Evolutionary conservation across 495 filamentous ascomycete genomes (phyloP), one percentile per base, ranked within the genome.

Genomic region (Filosporella fistucella): DNA sequence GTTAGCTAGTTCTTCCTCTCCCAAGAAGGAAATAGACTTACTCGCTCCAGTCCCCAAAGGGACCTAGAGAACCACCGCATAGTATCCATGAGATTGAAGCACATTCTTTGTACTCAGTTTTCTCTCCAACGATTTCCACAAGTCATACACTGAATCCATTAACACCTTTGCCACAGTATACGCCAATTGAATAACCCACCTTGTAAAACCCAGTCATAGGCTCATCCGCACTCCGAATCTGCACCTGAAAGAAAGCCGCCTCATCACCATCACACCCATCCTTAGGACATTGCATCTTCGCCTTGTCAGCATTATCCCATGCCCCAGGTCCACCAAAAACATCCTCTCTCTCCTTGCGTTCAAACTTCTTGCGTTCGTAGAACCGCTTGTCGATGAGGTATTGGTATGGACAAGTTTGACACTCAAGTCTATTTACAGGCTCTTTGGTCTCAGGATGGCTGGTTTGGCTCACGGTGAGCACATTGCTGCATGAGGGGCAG

Each of bases 201-300:
- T 87, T 90, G 64, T 84, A 91, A 67, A 98, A 97, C 32, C 77
- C 88, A 38, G 93, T 98, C 89, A 95, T 96, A 42, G 93, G 93
- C 75, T 98, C 93, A 69, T 98, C 93, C 32, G 94, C 93, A 71
- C 88, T 95, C 48, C 93, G 83, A 69, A 96, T 97, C 77, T 98
- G 93, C 57, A 96, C 81, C 77, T 91, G 86, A 69, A 89, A 94
- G 76, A 88, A 96, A 49, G 88, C 94, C 28, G 94, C 93, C 68
- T 86, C 77, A 39, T 75, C 68, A 24, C 86, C 85, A 49, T 82
- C 74, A 69, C 93, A 98, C 34, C 73, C 68, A 29, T 86, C 80
- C 38, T 76, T 76, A 10, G 84, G 75, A 63, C 93, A 98, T 75
- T 89, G 86, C 30, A 85, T 81, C 74, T 66, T 47, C 17, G 52